Conservation (phyloP, 225 moss, liverwort and hornwort species). For the Ulota crispa region DNA sequence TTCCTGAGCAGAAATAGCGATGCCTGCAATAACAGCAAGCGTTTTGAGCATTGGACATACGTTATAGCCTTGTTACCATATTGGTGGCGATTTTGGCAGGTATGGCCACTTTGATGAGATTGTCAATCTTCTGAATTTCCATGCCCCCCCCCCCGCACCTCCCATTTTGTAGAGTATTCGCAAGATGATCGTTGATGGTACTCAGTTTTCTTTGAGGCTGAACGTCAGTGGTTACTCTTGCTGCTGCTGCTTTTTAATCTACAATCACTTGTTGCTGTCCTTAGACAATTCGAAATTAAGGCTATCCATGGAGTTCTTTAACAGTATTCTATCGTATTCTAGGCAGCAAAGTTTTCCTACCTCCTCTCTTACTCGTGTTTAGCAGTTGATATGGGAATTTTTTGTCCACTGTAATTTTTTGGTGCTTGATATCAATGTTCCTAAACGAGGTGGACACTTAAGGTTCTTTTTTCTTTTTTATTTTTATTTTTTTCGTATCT, state of each 20-base stretch:
- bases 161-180: neutral
- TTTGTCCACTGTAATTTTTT: neutral
- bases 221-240: neutral
- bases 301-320: neutral
- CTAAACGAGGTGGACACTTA: neutral
- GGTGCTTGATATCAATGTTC: neutral
- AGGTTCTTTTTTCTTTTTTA: too few species aligned
- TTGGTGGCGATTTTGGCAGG: slow-evolving; percentile 73
- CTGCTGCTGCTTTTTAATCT: neutral
- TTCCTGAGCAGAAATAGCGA: slow-evolving; percentile 47
- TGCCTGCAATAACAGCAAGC: slow-evolving; percentile 53
- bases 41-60: slow-evolving; percentile 58
- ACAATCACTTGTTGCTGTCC: neutral
- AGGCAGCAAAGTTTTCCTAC: neutral
- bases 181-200: slow-evolving; percentile 9
- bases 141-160: neutral
- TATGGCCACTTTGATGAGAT: slow-evolving; percentile 13
- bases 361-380: neutral
- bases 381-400: neutral
- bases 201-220: neutral
- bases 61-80: slow-evolving; percentile 64
- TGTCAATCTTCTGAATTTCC: neutral
- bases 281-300: slow-evolving; percentile 1
- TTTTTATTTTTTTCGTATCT: too few species aligned
- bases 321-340: slow-evolving; percentile 1